phyloP scores from a whole-genome alignment of 2,329 filamentous ascomycete genomes.

The Fusarium sp. region DNA sequence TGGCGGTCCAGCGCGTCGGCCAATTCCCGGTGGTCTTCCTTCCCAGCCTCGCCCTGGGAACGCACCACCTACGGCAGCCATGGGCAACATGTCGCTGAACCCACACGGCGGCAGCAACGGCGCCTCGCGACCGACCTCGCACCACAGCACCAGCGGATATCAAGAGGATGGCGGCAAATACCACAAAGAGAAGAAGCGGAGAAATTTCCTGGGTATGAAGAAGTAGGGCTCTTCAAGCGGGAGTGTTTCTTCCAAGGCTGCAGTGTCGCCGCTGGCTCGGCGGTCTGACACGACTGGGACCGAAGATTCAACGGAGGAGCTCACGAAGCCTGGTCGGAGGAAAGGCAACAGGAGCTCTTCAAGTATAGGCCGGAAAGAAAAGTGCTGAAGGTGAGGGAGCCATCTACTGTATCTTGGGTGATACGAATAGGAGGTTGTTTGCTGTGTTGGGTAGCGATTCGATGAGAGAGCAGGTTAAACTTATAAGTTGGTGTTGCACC shows the following conservation, averaged over 20 bases:
- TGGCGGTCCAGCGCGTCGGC: conserved; percentile 36
- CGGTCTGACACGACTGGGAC: conserved; percentile 29
- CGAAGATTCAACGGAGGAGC: conserved; percentile 23
- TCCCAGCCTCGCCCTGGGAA: conserved; percentile 40
- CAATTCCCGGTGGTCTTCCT: conserved; percentile 43
- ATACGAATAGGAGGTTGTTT: neutral
- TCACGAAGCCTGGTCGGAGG: neutral
- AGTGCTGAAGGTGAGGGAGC: neutral
- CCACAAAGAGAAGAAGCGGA: conserved; percentile 72
- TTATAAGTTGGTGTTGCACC: neutral
- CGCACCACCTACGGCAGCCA: conserved; percentile 62
- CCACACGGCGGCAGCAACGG: conserved; percentile 35
- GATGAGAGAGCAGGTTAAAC: neutral
- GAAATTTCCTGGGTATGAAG: conserved; percentile 69
- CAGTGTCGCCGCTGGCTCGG: conserved; percentile 7
- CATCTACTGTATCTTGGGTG: neutral
- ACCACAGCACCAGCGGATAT: conserved; percentile 16
- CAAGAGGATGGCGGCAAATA: conserved; percentile 53
- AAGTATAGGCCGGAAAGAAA: neutral
- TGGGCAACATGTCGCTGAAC: conserved; percentile 66
- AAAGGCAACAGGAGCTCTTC: conserved; percentile 14
- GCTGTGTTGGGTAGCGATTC: conserved; percentile 3
- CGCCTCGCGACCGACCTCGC: conserved; percentile 26
- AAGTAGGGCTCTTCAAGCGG: conserved; percentile 58
- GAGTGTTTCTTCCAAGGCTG: conserved; percentile 27